Evolutionary conservation across 1,284 basidiomycete genomes (phyloP).

Genomic region (Trametes versicolor): DNA sequence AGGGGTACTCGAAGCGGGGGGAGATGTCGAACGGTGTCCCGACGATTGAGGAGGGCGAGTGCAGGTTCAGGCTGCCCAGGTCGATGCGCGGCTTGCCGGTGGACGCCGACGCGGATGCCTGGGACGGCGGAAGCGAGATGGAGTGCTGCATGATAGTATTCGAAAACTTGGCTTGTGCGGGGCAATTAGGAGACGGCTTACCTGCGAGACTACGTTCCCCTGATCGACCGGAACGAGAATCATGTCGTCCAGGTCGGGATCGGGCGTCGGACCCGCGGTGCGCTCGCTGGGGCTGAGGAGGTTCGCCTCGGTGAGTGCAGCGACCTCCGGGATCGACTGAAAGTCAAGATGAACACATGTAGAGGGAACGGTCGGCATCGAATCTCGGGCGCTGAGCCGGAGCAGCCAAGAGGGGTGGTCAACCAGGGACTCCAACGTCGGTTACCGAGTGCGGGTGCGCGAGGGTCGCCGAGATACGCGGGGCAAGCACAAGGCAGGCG

Average conservation of each 20-base stretch:
- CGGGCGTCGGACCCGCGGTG: conserved; percentile 37
- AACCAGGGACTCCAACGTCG: not conserved
- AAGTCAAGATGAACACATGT: conserved; percentile 23
- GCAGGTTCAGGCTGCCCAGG: conserved; percentile 40
- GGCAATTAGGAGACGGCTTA: conserved; percentile 17
- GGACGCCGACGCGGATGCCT: conserved; percentile 12
- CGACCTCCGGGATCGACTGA: conserved; percentile 5
- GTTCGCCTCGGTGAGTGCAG: conserved; percentile 13
- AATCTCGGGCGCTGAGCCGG: not conserved
- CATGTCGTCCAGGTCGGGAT: conserved; percentile 42
- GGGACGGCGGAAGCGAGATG: conserved; percentile 18
- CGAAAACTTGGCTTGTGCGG: not conserved
- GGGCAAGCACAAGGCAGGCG: not conserved
- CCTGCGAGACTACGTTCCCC: conserved; percentile 34
- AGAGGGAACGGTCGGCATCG: conserved; percentile 33
- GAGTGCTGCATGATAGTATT: not conserved
- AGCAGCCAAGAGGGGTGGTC: not conserved
- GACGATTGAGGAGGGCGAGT: conserved; percentile 47
- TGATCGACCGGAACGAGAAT: conserved; percentile 37
- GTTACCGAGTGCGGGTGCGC: not conserved
- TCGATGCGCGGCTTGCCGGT: conserved; percentile 38
- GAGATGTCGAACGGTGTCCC: conserved; percentile 48
- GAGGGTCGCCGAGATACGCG: not conserved
- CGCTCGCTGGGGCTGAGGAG: conserved; percentile 16
- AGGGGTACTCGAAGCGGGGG: conserved; percentile 49